phyloP scores from a whole-genome alignment of 768 basidiomycete genomes.

The Boletus insuetus region DNA sequence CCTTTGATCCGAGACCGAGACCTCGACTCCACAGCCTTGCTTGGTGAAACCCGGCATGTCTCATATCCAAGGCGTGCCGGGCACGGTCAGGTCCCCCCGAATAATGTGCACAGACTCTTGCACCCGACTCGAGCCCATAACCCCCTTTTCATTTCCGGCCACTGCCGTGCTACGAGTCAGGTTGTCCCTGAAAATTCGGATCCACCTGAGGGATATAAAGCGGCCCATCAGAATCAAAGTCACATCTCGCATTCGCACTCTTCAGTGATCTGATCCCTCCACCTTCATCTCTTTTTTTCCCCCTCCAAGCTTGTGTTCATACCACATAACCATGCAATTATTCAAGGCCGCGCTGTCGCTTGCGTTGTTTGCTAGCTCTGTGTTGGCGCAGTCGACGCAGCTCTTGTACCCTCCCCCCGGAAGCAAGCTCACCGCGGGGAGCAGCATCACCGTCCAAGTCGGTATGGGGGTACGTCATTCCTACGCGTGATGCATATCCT shows the following conservation, averaged over 20 bases:
- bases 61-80: too few species aligned
- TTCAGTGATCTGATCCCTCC: neutral
- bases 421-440: conserved; percentile 7
- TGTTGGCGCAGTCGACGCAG: conserved; percentile 14
- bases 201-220: conserved; percentile 17
- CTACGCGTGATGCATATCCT: neutral
- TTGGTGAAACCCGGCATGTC: neutral
- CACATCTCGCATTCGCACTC: too few species aligned
- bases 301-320: neutral
- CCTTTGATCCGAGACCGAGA: conserved; percentile 7
- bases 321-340: conserved; percentile 13
- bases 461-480: conserved; percentile 14
- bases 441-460: conserved; percentile 13
- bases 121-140: neutral
- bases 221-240: neutral
- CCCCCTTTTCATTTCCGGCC: neutral
- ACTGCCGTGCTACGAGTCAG: too few species aligned
- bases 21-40: neutral
- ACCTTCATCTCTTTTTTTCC: neutral
- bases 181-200: neutral
- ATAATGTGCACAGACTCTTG: neutral
- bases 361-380: conserved; percentile 8
- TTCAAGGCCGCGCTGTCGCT: conserved; percentile 16
- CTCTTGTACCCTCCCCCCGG: conserved; percentile 10
- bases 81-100: conserved; percentile 8